phyloP scores from a whole-genome alignment of 2,329 filamentous ascomycete species.

The Helotiales sp. region DNA sequence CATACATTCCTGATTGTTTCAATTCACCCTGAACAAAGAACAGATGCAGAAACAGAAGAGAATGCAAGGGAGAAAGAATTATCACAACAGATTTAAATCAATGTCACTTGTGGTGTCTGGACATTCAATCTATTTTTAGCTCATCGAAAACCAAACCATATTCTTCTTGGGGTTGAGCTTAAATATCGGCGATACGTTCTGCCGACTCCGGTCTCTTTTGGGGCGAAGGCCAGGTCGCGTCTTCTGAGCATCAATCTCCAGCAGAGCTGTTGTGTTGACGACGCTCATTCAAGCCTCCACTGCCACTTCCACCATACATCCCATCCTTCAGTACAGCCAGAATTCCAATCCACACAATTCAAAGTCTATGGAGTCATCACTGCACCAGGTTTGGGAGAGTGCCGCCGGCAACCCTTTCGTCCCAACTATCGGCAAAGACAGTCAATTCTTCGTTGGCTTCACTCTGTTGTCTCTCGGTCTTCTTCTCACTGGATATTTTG shows the following conservation, averaged over 20 bases:
- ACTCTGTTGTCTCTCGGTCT: constrained; percentile 74
- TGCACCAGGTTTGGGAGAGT: constrained; percentile 92
- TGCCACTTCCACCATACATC: neutral
- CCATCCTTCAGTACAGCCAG: neutral
- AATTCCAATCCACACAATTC: constrained; percentile 13
- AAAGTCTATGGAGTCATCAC: constrained; percentile 74
- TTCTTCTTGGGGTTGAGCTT: constrained; percentile 27
- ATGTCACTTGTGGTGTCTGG: neutral
- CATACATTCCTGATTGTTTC: neutral
- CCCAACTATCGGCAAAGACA: constrained; percentile 78
- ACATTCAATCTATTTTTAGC: neutral
- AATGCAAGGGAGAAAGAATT: neutral
- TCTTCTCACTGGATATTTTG: constrained; percentile 77
- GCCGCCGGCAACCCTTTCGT: constrained; percentile 85
- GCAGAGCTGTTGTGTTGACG: neutral
- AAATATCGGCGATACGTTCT: constrained; percentile 24
- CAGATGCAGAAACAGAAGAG: neutral
- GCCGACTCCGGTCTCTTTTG: constrained; percentile 23
- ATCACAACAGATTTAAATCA: neutral
- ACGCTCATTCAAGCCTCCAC: neutral
- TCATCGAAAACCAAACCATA: neutral
- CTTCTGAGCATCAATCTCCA: neutral
- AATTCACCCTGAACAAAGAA: neutral
- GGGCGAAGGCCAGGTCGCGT: constrained; percentile 32
- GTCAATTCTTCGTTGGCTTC: constrained; percentile 84